Base-by-base conservation (phyloP, 2,329 filamentous ascomycete species). In the Exutisphaerella laricina region DNA sequence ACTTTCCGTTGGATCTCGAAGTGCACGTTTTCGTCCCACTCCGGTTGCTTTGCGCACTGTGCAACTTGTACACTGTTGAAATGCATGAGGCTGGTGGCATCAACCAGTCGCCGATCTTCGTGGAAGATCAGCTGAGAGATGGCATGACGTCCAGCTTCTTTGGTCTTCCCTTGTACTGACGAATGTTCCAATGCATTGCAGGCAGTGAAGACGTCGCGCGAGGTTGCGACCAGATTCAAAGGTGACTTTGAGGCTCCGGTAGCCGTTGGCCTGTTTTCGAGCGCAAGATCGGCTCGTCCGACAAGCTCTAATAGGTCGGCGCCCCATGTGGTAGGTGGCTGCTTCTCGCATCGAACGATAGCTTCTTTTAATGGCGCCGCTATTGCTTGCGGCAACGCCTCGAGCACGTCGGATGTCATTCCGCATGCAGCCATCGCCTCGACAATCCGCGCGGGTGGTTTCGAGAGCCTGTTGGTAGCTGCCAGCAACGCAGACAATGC, bases 1-100 rank as follows among this genome's bases (percentile, higher is more conserved):
- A 95, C 73, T 48, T 87, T 83, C 63, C 96, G 95, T 64, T 98
- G 92, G 46, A 85, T 86, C 61, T 98, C 92, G 7, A 98, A 72
- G 43, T 94, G 80, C 48, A 92, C 83, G 12, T 86, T 82, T 60
- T 98, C 92, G 16, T 82, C 79, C 84, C 87, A 92, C 29, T 80
- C 78, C 1, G 84, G 79, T 50, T 88, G 75, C 2, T 82, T 78
- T 28, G 82, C 74, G 48, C 90, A 84, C 39, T 85, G 84, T n/a
- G 90, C 80, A 8, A 86, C 71, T 30, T 90, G 81, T 10, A 87
- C 75, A 58, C 84, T 86, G 39, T 84, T 80, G 20, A 92, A 92
- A 43, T 92, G 89, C n/a, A 98, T 72, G 42, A 98, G 72, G 40
- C 77, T 80, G 41, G 83, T 81, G 0, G 88, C 92, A 67, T 98